Evolutionary conservation across 2,329 filamentous ascomycete genomes (phyloP).

Genomic region (Nothopassalora personata): DNA sequence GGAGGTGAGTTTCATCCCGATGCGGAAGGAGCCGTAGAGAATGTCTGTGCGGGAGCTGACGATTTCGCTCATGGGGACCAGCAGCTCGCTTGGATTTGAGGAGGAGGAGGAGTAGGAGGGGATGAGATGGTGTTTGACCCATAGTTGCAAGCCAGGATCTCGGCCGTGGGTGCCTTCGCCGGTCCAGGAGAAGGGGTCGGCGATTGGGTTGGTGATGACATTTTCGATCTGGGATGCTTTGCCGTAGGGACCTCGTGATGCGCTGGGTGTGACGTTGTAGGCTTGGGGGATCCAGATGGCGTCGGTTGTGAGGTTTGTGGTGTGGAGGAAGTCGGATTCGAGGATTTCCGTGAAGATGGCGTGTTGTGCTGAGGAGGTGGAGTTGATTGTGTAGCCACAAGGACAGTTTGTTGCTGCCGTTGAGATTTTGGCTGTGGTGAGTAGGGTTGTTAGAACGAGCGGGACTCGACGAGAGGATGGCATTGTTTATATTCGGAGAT

Average conservation of each 20-base stretch:
- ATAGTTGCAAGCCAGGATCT: slow-evolving; percentile 52
- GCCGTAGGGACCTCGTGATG: slow-evolving; percentile 59
- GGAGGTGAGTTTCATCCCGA: slow-evolving; percentile 59
- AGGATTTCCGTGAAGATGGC: slow-evolving; percentile 62
- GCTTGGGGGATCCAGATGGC: slow-evolving; percentile 60
- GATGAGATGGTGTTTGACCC: slow-evolving; percentile 43
- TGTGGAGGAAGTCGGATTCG: slow-evolving; percentile 65
- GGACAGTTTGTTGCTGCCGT: slow-evolving; percentile 47
- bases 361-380: slow-evolving; percentile 36
- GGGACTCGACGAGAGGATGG: neutral
- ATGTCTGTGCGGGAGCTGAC: slow-evolving; percentile 58
- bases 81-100: neutral
- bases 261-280: slow-evolving; percentile 59
- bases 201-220: slow-evolving; percentile 50
- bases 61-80: slow-evolving; percentile 60
- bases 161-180: slow-evolving; percentile 41
- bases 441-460: neutral
- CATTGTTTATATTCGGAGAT: neutral
- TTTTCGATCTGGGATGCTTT: slow-evolving; percentile 58
- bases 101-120: neutral
- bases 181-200: slow-evolving; percentile 38
- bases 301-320: slow-evolving; percentile 34
- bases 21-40: slow-evolving; percentile 64
- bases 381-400: slow-evolving; percentile 62
- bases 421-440: neutral